A percentile compares a stretch with the other conserved stretches of the same genome.
These are phyloP conservation scores for Pistacia atlantica DNA, from an alignment of 345 rosid genomes.

Conservation along the genomic window DNA sequence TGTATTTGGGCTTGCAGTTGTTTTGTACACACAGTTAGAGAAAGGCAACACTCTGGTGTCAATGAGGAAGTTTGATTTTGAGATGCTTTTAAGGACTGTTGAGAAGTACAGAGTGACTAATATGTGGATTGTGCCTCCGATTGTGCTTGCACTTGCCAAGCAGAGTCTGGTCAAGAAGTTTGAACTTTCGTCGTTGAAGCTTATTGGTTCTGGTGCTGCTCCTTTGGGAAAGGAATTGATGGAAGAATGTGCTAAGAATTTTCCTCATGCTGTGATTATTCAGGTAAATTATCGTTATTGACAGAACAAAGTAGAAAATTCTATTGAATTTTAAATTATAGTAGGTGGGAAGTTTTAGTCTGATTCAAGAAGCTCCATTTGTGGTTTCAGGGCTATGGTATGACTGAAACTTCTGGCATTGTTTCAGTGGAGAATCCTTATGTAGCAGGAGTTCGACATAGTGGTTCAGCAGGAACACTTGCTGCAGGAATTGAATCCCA, in stretches of 20 bases:
- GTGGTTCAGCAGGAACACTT: conserved; percentile 80
- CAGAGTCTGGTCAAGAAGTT: conserved; percentile 52
- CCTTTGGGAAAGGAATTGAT: conserved; percentile 88
- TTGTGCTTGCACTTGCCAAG: conserved; percentile 81
- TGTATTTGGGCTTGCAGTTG: conserved; percentile 71
- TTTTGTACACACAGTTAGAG: conserved; percentile 56
- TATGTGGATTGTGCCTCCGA: conserved; percentile 83
- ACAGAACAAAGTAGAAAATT: not conserved
- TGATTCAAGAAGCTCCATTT: conserved; percentile 1
- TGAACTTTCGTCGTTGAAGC: conserved; percentile 70
- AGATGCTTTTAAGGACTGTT: conserved; percentile 46
- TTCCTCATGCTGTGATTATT: conserved; percentile 49
- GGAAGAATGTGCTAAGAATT: conserved; percentile 67
- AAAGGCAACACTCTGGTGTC: conserved; percentile 63
- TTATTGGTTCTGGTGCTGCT: conserved; percentile 83
- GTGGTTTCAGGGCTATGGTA: conserved; percentile 78
- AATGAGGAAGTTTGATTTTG: conserved; percentile 72
- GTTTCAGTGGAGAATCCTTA: conserved; percentile 60
- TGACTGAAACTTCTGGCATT: conserved; percentile 84
- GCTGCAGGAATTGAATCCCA: conserved; percentile 73
- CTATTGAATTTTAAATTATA: not conserved
- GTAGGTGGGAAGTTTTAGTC: not conserved
- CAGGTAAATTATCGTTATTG: conserved; percentile 51
- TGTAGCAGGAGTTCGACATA: conserved; percentile 35
- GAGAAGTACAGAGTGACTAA: conserved; percentile 68